Conservation (phyloP, 2,329 filamentous ascomycete genomes). For the Sclerotinia trifoliorum region DNA sequence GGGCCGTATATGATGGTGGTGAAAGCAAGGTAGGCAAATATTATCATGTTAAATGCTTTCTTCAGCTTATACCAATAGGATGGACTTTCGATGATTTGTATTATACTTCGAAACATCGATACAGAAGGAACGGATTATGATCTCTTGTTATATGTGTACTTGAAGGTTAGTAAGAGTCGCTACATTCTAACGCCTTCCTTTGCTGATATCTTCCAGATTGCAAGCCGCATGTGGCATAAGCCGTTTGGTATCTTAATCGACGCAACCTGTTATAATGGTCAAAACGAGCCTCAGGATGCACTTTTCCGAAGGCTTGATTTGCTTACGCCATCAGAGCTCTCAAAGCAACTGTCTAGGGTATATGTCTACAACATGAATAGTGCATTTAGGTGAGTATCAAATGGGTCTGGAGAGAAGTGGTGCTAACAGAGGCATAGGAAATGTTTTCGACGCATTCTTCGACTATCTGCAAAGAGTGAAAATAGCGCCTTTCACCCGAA, state of each 20-base stretch:
- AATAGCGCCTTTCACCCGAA: constrained; percentile 59
- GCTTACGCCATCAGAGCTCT: constrained; percentile 61
- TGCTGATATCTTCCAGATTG: constrained; percentile 49
- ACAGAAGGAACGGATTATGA: constrained; percentile 64
- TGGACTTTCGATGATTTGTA: constrained; percentile 65
- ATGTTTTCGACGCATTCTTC: constrained; percentile 62
- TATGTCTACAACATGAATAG: constrained; percentile 76
- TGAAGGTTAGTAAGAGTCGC: constrained; percentile 52
- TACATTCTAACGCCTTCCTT: constrained; percentile 12
- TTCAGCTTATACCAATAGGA: constrained; percentile 46
- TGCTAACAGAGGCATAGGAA: constrained; percentile 48
- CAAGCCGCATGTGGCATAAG: constrained; percentile 67
- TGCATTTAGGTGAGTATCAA: constrained; percentile 61
- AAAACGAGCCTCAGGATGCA: constrained; percentile 64
- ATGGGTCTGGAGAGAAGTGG: no score
- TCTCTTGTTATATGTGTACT: constrained; percentile 63
- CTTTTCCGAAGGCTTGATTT: constrained; percentile 63
- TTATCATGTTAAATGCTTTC: neutral
- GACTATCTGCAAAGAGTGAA: constrained; percentile 61
- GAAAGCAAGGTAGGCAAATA: constrained; percentile 57
- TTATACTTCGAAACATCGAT: constrained; percentile 67
- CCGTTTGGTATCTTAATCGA: constrained; percentile 67
- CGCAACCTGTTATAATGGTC: constrained; percentile 68
- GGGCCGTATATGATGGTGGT: constrained; percentile 68
- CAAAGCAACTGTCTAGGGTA: constrained; percentile 57